Evolutionary conservation across 305 asterid species (phyloP).

Genomic region (Vinca major): DNA sequence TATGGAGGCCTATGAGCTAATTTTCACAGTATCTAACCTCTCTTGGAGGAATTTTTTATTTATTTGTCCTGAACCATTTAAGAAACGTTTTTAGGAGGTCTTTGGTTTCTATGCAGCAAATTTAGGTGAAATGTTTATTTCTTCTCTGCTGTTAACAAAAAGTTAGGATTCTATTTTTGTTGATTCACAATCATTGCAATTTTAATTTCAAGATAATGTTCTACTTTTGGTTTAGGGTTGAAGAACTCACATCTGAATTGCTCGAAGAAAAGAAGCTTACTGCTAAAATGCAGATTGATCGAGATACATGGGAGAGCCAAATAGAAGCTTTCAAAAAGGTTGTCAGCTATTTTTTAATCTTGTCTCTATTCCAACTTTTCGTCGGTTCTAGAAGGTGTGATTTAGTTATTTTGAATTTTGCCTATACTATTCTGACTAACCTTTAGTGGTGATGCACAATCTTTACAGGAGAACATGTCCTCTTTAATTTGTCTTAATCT

Average conservation of each 20-base stretch:
- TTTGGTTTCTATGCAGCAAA: not conserved
- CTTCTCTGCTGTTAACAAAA: not conserved
- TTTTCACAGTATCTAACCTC: not conserved
- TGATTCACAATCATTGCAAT: not conserved
- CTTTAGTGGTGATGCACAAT: not conserved
- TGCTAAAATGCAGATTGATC: constrained; percentile 36
- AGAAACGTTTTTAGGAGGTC: not conserved
- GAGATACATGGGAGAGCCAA: constrained; percentile 42
- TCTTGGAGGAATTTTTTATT: not conserved
- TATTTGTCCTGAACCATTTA: not conserved
- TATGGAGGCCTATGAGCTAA: too few relatives aligned
- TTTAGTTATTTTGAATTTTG: not conserved
- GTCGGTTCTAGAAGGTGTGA: not conserved
- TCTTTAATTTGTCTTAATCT: not conserved
- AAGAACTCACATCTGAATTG: constrained; percentile 55
- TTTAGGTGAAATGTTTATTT: not conserved
- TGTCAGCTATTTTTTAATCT: constrained; percentile 17
- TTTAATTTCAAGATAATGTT: not conserved
- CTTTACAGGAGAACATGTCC: not conserved
- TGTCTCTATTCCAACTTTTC: not conserved
- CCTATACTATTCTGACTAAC: not conserved
- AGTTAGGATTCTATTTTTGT: not conserved
- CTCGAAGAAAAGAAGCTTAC: constrained; percentile 51
- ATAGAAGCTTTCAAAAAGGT: constrained; percentile 64
- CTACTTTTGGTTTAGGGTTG: constrained; percentile 40